Base-by-base conservation (phyloP, 306 rosid species). In the Pterocarpus macrocarpus region DNA sequence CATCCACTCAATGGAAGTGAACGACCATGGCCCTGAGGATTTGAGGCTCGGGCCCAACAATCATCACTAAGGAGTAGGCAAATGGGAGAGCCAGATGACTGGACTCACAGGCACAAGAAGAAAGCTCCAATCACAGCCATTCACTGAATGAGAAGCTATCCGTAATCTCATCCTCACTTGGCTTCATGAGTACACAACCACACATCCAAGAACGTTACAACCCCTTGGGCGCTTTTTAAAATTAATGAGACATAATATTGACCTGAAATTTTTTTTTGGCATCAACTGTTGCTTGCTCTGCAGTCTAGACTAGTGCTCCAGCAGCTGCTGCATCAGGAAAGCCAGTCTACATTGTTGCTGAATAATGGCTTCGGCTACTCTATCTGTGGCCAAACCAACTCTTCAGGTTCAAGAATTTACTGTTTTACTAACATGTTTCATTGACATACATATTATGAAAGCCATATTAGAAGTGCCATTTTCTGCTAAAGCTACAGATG, bases 361-460 rank as follows among this genome's bases (percentile, higher is more conserved):
- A 22, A 22, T 22, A 22, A 95, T 95, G 99, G 98, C 99, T 81
- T 89, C 99, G 89, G 97, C 98, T 86, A 86, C 94, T 84, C 84
- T 95, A 13, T 93, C 97, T 16, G 97, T 90, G 84, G 97, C 97
- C 90, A 94, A 94, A 79, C 92, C 98, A 73, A 86, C 93, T 82
- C 86, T 88, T 67, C 94, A 95, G 99, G 99, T 95, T 72, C 85
- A 56, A 14, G 7, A 39, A 2, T 1, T 49, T 14, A 1, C 10
- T 39, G 11, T 9, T 39, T 76, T 30, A 7, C 28, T 22, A 22
- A 22, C 13, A 17, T 16, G 13, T 64, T 64, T 57, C 75, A 39
- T 65, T 61, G 9, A 22, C 52, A 3, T 47, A 36, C 5, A 63
- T 28, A 22, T 22, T 22, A 22, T 22, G 28, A 22, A 22, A 22